Evolutionary conservation across 306 rosid genomes (phyloP).

Genomic region (Oemleria cerasiformis): DNA sequence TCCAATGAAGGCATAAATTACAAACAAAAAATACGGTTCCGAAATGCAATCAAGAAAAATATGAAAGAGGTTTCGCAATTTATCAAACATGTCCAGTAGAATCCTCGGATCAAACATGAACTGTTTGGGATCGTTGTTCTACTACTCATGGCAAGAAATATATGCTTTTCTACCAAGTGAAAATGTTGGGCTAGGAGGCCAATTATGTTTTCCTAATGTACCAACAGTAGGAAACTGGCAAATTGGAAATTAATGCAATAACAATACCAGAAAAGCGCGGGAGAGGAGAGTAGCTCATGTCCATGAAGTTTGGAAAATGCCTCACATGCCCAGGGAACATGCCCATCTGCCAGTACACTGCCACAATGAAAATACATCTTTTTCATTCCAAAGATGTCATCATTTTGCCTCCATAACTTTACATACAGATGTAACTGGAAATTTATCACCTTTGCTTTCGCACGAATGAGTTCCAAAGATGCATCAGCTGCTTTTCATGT

Average conservation of each 20-base stretch:
- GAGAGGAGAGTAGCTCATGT: conserved; percentile 61
- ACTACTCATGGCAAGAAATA: too few species aligned
- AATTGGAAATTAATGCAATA: conserved; percentile 9
- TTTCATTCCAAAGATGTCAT: conserved; percentile 9
- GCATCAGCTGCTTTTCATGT: conserved; percentile 95
- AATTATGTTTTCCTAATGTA: background rate
- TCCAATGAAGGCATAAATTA: background rate
- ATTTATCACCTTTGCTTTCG: conserved; percentile 76
- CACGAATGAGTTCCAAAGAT: conserved; percentile 96
- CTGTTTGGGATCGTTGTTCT: too few species aligned
- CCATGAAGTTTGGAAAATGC: conserved; percentile 89
- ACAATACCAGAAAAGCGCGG: conserved; percentile 71
- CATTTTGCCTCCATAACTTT: background rate
- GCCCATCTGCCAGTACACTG: conserved; percentile 98
- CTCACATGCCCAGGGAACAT: conserved; percentile 96
- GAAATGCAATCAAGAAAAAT: background rate
- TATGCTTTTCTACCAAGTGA: too few species aligned
- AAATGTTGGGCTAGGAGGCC: background rate
- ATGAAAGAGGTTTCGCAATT: background rate
- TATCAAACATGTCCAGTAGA: too few species aligned
- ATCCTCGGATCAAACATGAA: too few species aligned
- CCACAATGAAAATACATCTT: conserved; percentile 17
- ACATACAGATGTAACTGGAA: background rate
- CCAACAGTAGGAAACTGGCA: background rate
- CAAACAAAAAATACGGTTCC: background rate